Evolutionary conservation across 2,329 filamentous ascomycete species (phyloP).

Genomic region (Phyllachora maydis): DNA sequence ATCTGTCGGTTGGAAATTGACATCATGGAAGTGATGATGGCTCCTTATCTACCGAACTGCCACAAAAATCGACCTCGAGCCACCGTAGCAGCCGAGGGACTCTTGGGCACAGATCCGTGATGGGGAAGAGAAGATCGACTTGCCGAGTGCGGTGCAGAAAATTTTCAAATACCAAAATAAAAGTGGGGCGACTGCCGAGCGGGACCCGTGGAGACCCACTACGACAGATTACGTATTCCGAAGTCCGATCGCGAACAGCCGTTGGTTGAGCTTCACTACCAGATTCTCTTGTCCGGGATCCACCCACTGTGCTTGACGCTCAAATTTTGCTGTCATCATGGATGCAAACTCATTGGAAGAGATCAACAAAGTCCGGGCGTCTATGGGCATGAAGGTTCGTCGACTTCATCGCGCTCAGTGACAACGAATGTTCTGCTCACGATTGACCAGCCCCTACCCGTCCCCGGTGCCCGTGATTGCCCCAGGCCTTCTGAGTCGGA

Average conservation of each 20-base stretch:
- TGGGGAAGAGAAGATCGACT: conserved; percentile 19
- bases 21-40: conserved; percentile 53
- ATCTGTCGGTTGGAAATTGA: conserved; percentile 92
- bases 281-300: too few relatives aligned
- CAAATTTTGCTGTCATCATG: conserved; percentile 21
- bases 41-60: conserved; percentile 80
- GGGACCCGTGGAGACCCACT: too few relatives aligned
- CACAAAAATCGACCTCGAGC: conserved; percentile 57
- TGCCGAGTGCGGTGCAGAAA: too few relatives aligned
- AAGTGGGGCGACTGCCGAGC: too few relatives aligned
- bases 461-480: conserved; percentile 39
- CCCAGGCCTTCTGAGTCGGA: conserved; percentile 17
- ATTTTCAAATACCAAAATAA: too few relatives aligned
- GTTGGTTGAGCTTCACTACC: too few relatives aligned
- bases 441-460: conserved; percentile 68
- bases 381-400: conserved; percentile 84
- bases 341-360: conserved; percentile 69
- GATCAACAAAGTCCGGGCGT: conserved; percentile 77
- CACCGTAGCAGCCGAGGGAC: conserved; percentile 40
- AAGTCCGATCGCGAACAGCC: too few relatives aligned
- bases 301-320: too few relatives aligned
- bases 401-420: too few relatives aligned
- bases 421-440: too few relatives aligned
- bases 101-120: conserved; percentile 71
- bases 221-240: too few relatives aligned